Evolutionary conservation across 2,329 filamentous ascomycete species (phyloP), one percentile per base, ranked within the genome.

Genomic region (Bertia moriformis): DNA sequence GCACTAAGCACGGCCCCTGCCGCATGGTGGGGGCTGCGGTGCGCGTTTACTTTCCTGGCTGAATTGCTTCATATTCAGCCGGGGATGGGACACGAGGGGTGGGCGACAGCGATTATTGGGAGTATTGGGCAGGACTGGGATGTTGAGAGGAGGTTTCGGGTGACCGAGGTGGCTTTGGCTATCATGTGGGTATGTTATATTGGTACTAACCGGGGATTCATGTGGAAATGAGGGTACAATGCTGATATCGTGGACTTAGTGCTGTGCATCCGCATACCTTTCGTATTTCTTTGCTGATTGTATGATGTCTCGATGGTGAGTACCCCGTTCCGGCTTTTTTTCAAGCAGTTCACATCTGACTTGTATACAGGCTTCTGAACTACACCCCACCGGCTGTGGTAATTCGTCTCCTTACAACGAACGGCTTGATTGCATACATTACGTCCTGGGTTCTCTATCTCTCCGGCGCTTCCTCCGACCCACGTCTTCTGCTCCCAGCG

Each of bases 281-380:
- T 82, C 80, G 38, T 88, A 85, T 58, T 83, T 85, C 62, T 88
- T 88, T 54, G 83, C 81, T 41, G 83, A 88, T 59, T 85, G 82
- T 57, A 71, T 88, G 50, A 87, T 88, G 82, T 86, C 81, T 44
- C 67, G 83, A 59, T 88, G 83, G 80, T 83, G 52, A 35, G 67
- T 59, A 33, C n/a, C n/a, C n/a, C n/a, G n/a, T n/a, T n/a, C n/a
- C n/a, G n/a, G n/a, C n/a, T n/a, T 14, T 20, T 29, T 30, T 22
- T 19, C 20, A 35, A n/a, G 14, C n/a, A n/a, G n/a, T n/a, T n/a
- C n/a, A n/a, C n/a, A n/a, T n/a, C n/a, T n/a, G n/a, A n/a, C n/a
- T n/a, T 41, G 39, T 19, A 18, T 24, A 4, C 42, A 83, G 81
- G 84, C 78, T 91, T 49, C 69, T 89, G 48, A 81, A 87, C 56